Conservation (phyloP, 2,329 filamentous ascomycete genomes). For the Fusarium mangiferae region DNA sequence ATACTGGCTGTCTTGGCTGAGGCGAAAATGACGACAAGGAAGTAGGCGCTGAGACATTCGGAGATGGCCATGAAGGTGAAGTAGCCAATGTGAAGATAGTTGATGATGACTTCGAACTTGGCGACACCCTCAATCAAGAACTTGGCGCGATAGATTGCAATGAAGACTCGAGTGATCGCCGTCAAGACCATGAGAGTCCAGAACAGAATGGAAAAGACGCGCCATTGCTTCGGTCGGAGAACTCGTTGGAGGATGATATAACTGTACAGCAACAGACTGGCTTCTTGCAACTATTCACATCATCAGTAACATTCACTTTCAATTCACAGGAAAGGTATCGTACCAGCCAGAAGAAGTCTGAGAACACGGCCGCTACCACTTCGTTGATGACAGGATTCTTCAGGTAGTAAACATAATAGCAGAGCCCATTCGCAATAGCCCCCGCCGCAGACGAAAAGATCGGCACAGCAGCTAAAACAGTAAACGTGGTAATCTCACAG, state of each 20-base stretch:
- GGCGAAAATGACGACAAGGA: constrained; percentile 52
- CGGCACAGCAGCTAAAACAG: constrained; percentile 50
- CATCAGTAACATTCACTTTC: neutral
- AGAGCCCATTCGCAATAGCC: constrained; percentile 54
- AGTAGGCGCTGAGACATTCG: constrained; percentile 53
- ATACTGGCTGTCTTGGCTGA: constrained; percentile 42
- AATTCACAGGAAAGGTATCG: neutral
- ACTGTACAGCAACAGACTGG: constrained; percentile 57
- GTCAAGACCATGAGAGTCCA: constrained; percentile 66
- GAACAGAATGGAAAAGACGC: constrained; percentile 62
- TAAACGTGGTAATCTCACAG: constrained; percentile 50
- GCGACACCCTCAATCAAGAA: constrained; percentile 43
- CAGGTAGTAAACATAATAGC: constrained; percentile 54
- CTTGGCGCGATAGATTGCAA: constrained; percentile 47
- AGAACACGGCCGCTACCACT: constrained; percentile 50
- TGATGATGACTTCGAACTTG: constrained; percentile 44
- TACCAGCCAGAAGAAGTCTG: constrained; percentile 55
- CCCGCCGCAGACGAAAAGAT: constrained; percentile 51
- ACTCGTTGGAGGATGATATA: constrained; percentile 63
- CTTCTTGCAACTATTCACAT: constrained; percentile 52
- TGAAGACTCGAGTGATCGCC: constrained; percentile 57
- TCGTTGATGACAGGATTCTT: constrained; percentile 31
- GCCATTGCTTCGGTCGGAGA: constrained; percentile 53
- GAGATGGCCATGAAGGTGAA: constrained; percentile 53
- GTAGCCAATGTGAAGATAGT: constrained; percentile 54